Conservation (phyloP, 106 monocot species). For the Acorus calamus region DNA sequence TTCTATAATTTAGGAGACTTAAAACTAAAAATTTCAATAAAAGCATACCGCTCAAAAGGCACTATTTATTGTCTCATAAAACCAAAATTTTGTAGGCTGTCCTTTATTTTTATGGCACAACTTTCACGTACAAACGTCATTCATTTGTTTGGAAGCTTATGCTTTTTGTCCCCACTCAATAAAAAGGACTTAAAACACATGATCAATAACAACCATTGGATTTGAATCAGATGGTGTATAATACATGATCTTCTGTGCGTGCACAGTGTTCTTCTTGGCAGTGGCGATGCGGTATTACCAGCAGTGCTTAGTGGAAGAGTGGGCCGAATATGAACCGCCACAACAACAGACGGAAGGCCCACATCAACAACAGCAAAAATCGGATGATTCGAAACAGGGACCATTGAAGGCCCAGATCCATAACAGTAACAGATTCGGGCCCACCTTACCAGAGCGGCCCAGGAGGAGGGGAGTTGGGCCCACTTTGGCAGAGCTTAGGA, state of each 20-base stretch:
- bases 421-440: constrained; percentile 4
- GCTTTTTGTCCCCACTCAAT: too few relatives aligned
- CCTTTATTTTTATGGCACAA: neutral
- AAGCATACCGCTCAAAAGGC: too few relatives aligned
- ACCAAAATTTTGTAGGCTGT: neutral
- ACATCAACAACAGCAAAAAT: constrained; percentile 14
- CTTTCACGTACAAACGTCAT: too few relatives aligned
- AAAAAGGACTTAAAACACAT: too few relatives aligned
- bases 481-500: neutral
- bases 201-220: too few relatives aligned
- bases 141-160: too few relatives aligned
- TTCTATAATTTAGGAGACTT: too few relatives aligned
- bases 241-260: too few relatives aligned
- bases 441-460: neutral
- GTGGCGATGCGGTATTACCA: constrained; percentile 43
- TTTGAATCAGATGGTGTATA: too few relatives aligned
- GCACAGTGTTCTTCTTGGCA: constrained; percentile 49
- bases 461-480: neutral
- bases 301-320: constrained; percentile 18
- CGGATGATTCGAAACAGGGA: constrained; percentile 1
- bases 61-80: too few relatives aligned
- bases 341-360: constrained; percentile 2
- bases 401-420: neutral
- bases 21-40: too few relatives aligned
- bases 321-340: constrained; percentile 4